Conservation (phyloP, 345 rosid genomes). For the Lepidium sativum region DNA sequence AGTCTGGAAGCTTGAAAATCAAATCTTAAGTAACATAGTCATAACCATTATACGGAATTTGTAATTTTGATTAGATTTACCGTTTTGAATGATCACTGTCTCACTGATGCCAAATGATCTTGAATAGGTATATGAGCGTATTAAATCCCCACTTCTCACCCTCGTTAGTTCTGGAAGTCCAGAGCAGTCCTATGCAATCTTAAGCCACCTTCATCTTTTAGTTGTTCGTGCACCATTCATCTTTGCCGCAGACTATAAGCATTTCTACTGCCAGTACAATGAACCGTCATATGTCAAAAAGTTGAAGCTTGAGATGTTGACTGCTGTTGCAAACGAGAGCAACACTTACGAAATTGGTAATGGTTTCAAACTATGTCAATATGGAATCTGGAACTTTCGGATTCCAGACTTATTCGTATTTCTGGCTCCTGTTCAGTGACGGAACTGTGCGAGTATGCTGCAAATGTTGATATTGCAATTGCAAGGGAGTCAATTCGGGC, state of each 20-base stretch:
- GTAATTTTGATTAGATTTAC: not conserved
- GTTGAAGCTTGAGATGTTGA: constrained; percentile 98
- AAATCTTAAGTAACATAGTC: not conserved
- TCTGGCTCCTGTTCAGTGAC: constrained; percentile 55
- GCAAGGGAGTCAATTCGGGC: constrained; percentile 98
- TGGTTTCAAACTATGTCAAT: constrained; percentile 18
- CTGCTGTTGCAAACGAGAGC: constrained; percentile 97
- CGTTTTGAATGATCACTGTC: not conserved
- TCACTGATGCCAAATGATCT: constrained; percentile 13
- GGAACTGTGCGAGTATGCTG: constrained; percentile 97
- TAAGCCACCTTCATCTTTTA: constrained; percentile 92
- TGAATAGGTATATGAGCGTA: constrained; percentile 89
- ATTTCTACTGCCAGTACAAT: constrained; percentile 96
- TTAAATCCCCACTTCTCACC: constrained; percentile 93
- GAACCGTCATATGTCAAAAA: constrained; percentile 95
- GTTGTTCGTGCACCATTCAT: constrained; percentile 96
- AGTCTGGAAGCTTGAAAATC: constrained; percentile 5
- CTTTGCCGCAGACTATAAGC: constrained; percentile 87
- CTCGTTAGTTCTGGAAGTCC: constrained; percentile 99
- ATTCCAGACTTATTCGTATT: not conserved
- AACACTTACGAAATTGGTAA: constrained; percentile 97
- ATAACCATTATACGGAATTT: not conserved
- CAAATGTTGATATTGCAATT: constrained; percentile 88
- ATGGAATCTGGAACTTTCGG: not conserved
- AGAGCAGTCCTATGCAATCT: constrained; percentile 93